Percentiles rank a stretch among this genome's conserved stretches.
These are phyloP conservation scores for Torulaspora microellipsoides DNA, from an alignment of 805 yeast species.

Conservation along the genomic window DNA sequence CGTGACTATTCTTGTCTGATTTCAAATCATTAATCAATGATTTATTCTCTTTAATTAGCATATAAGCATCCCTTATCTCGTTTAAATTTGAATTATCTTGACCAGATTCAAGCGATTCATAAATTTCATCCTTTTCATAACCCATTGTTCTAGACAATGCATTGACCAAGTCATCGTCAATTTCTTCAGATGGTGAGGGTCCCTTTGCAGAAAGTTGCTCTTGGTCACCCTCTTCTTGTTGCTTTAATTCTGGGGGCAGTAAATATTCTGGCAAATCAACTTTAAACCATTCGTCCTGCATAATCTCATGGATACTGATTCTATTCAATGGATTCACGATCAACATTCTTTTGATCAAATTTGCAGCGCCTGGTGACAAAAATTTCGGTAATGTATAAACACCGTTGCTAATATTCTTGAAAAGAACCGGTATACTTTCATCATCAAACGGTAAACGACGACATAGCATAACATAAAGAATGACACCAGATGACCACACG, in stretches of 20 bases:
- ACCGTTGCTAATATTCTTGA: slow-evolving; percentile 89
- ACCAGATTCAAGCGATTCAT: slow-evolving; percentile 55
- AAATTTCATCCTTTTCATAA: slow-evolving; percentile 76
- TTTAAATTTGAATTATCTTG: slow-evolving; percentile 49
- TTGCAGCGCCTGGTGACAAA: slow-evolving; percentile 79
- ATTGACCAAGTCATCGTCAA: slow-evolving; percentile 71
- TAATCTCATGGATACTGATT: slow-evolving; percentile 85
- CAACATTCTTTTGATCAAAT: slow-evolving; percentile 78
- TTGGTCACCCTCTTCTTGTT: slow-evolving; percentile 26
- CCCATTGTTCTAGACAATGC: slow-evolving; percentile 84
- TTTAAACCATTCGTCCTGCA: slow-evolving; percentile 93
- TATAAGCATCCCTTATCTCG: slow-evolving; percentile 83
- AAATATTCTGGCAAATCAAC: slow-evolving; percentile 75
- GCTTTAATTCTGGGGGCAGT: slow-evolving; percentile 42
- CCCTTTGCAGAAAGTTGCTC: slow-evolving; percentile 23
- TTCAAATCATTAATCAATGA: slow-evolving; percentile 63
- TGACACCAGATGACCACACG: slow-evolving; percentile 97
- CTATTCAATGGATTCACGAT: slow-evolving; percentile 93
- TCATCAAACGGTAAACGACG: slow-evolving; percentile 96
- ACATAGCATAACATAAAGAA: slow-evolving; percentile 90
- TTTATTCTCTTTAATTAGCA: slow-evolving; percentile 74
- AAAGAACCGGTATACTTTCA: slow-evolving; percentile 89
- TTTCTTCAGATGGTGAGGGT: slow-evolving; percentile 34
- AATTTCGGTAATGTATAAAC: slow-evolving; percentile 87
- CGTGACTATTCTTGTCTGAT: slow-evolving; percentile 37